Conservation (phyloP, 805 yeast genomes). For the Lachancea quebecensis region DNA sequence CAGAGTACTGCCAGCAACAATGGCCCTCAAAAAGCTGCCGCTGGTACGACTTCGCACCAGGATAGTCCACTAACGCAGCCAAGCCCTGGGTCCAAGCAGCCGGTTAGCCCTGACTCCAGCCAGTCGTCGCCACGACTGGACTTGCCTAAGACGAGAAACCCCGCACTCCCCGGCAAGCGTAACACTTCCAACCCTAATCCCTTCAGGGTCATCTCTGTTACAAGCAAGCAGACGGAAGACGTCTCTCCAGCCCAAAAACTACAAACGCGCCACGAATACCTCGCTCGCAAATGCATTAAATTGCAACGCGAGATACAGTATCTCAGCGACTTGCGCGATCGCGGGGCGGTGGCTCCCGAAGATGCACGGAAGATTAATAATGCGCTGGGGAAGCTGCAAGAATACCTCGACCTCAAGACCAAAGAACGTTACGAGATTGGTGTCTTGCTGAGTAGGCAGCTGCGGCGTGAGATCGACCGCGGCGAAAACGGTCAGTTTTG, state of each 20-base stretch:
- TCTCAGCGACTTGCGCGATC: constrained; percentile 29
- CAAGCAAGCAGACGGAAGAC: constrained; percentile 14
- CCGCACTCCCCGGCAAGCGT: constrained; percentile 7
- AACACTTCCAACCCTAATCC: constrained; percentile 27
- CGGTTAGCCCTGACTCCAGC: background rate
- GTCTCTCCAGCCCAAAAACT: constrained; percentile 18
- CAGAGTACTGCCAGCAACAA: too few species aligned
- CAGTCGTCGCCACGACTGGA: background rate
- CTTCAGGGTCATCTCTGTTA: constrained; percentile 31
- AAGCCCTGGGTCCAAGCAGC: too few species aligned
- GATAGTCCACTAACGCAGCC: too few species aligned
- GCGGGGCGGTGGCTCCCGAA: constrained; percentile 34
- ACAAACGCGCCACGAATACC: constrained; percentile 29
- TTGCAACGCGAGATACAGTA: constrained; percentile 35
- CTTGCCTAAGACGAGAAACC: constrained; percentile 3
- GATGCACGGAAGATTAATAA: constrained; percentile 34
- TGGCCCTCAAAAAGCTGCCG: too few species aligned
- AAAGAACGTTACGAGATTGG: constrained; percentile 40
- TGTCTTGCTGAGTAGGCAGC: constrained; percentile 34
- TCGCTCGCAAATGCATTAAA: constrained; percentile 32
- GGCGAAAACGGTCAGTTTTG: constrained; percentile 36
- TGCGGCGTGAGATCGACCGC: constrained; percentile 36
- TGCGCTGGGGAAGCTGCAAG: constrained; percentile 35
- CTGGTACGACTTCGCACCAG: too few species aligned
- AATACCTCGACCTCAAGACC: constrained; percentile 35